phyloP scores from a whole-genome alignment of 164 flowering plant genomes.

The Liriodendron chinense region DNA sequence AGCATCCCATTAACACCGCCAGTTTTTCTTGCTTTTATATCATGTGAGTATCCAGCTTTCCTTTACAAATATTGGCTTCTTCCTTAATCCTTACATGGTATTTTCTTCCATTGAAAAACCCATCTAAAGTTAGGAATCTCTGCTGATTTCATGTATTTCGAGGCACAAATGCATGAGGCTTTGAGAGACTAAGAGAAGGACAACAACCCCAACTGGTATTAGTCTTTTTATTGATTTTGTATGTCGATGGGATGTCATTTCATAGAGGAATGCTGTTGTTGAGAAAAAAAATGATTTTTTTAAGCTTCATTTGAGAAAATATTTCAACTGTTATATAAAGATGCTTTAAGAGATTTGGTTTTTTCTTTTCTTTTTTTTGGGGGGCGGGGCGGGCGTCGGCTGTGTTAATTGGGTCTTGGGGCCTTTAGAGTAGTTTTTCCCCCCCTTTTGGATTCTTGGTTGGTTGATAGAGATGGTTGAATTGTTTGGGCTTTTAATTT shows the following conservation, averaged over 20 bases:
- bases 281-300: too few relatives aligned
- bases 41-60: constrained; percentile 49
- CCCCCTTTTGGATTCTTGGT: neutral
- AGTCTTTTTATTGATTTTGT: neutral
- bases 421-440: too few relatives aligned
- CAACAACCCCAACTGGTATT: constrained; percentile 43
- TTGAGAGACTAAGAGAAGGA: constrained; percentile 39
- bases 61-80: constrained; percentile 39
- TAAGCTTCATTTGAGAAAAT: too few relatives aligned
- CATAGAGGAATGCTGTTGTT: too few relatives aligned
- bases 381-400: too few relatives aligned
- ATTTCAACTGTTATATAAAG: too few relatives aligned
- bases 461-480: neutral
- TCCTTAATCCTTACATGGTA: constrained; percentile 12
- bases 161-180: constrained; percentile 12
- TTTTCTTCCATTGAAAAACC: constrained; percentile 25
- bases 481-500: neutral
- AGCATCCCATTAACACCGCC: constrained; percentile 45
- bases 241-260: neutral
- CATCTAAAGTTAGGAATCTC: constrained; percentile 55
- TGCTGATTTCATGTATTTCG: constrained; percentile 22
- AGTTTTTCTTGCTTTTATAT: constrained; percentile 44
- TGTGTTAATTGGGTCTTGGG: too few relatives aligned
- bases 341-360: too few relatives aligned
- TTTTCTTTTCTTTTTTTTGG: too few relatives aligned